Evolutionary conservation across 306 rosid genomes (phyloP), one percentile per base, ranked within the genome.

Genomic region (Carpinus viminea): DNA sequence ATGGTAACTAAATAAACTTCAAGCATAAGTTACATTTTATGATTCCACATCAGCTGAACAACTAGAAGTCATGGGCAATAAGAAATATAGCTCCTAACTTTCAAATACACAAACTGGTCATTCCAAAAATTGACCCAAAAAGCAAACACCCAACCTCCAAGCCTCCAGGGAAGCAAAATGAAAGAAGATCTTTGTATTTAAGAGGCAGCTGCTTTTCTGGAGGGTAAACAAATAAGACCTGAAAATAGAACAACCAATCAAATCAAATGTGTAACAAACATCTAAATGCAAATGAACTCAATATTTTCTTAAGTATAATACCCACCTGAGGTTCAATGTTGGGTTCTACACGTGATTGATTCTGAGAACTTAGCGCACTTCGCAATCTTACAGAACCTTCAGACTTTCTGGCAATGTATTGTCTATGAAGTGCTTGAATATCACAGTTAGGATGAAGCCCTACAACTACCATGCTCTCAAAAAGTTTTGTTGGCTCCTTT

Each of bases 391-490:
- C 90, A 20, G 93, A 82, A 72, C 89, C 91, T 76, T 93, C 96
- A 61, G 81, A 80, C 84, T 85, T 92, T 74, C 90, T 85, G 74
- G 83, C 85, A 82, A 83, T 85, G 81, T 81, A 92, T 82, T 87
- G 98, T 80, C 89, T 86, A 72, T 90, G 88, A 43, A 94, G 86
- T 76, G 96, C 88, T 81, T 88, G 94, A 85, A 89, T 80, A 80
- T 93, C 97, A 87, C 96, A 90, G 80, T 86, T 87, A 80, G 99
- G 99, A 83, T 93, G 93, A 79, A 95, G 99, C 57, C 99, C 99
- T 57, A 86, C 90, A 66, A 95, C 93, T 72, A 93, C 93, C 92
- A 95, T 87, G 85, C 99, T 91, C 91, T 95, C 99, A 43, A 93
- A 92, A 80, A 95, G 96, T 79, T 84, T 86, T 1, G 92, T 85